Base-by-base conservation (phyloP, 2,329 filamentous ascomycete species). In the Plenodomus tracheiphilus region DNA sequence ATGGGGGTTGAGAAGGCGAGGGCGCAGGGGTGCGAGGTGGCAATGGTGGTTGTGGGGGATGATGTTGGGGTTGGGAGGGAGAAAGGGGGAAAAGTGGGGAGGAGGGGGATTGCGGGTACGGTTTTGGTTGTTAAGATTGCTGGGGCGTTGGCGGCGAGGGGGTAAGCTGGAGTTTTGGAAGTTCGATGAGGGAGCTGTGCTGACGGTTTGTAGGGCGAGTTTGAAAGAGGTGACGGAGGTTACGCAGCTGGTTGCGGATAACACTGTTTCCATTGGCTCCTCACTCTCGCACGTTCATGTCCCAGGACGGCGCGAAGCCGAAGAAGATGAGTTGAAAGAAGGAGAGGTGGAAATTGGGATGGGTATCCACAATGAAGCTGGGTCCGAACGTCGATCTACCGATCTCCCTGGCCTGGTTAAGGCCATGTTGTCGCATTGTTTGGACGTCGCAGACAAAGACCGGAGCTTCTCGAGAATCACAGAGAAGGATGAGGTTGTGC, bases 261-360 rank as follows among this genome's bases (percentile, higher is more conserved):
- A 96, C 67, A 75, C 93, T 6, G 88, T 95, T 28, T 91, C 88
- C 36, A 89, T 97, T 18, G 93, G 92, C 15, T 88, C 89, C 2
- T 93, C 89, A 44, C 76, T 97, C 36, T 87, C 88, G 56, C 92
- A 96, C 69, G 92, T 97, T n/a, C 93, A 97, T 68, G 89, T 97
- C 0, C 93, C 93, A 0, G 92, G 93, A 3, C 82, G 91, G 51
- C 81, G 77, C 1, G 81, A 84, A 56, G 66, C 72, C 11, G 79
- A 79, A 37, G 77, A 77, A 10, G 82, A 84, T 19, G 84, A 85
- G 36, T 73, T 93, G 48, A 79, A 74, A 39, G 71, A 79, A 15
- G 79, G 79, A 17, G 82, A 87, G 61, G 77, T 86, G 18, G 85
- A 88, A 71, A 77, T 88, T 55, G 86, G 86, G 1, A 89, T 89